Evolutionary conservation across 306 rosid species (phyloP), one percentile per base, ranked within the genome.

Genomic region (Begonia loranthoides): DNA sequence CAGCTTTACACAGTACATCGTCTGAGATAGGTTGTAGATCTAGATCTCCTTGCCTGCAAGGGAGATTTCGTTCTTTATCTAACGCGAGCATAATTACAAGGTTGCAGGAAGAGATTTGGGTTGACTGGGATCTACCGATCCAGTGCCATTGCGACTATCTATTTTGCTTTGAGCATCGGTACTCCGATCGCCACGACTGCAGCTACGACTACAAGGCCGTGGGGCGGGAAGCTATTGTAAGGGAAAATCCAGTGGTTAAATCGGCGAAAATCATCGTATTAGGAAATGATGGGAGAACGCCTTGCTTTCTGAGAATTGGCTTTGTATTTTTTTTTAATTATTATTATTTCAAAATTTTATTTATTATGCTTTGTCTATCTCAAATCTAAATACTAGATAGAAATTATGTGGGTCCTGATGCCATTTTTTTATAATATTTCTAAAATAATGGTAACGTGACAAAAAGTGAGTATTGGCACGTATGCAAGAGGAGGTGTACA

Each of bases 111-210:
- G 49, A 68, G 85, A 61, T 94, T 92, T 14, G 99, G 99, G 0
- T 71, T 92, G 45, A 86, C 96, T 45, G 95, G 99, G 9, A 80
- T n/a, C n/a, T n/a, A n/a, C n/a, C n/a, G n/a, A n/a, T 92, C 63
- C 74, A 93, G 3, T 92, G 99, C 63, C 92, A 96, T 9, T 92
- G 99, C 54, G 99, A 96, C 0, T 96, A 92, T 9, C 84, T 92
- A 0, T 92, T 86, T 58, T 92, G 99, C 66, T 19, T 81, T 0
- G 87, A 83, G 47, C 99, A 92, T 34, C 84, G 99, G 56, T 92
- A 92, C 66, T 74, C 99, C 50, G 99, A 92, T 63, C 92, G 99
- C 13, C 99, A 92, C 46, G 84, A 74, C 13, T 92, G 99, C 71
- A 73, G 79, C 66, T 92, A 72, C 65, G 99, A 92, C 45, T 92